Percentiles rank a stretch among this genome's conserved stretches.
Evolutionary conservation across 1,284 basidiomycete genomes (phyloP).

Genomic region (Ustilago xerochloae): DNA sequence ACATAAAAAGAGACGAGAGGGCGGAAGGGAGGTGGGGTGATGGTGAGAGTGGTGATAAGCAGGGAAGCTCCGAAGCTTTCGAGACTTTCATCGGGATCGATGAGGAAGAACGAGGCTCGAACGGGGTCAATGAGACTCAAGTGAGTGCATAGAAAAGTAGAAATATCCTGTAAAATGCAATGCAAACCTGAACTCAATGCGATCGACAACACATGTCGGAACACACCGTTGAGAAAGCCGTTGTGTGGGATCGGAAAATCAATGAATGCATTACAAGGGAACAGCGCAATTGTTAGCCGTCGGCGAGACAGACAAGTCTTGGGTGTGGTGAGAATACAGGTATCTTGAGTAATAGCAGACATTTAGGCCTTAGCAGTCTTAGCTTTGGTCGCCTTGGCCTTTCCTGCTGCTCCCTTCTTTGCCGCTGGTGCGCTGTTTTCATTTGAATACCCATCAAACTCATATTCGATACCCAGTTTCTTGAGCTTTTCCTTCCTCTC

Average conservation of each 20-base stretch:
- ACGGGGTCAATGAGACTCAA: no score
- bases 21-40: conserved; percentile 49
- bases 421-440: conserved; percentile 1
- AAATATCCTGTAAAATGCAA: neutral
- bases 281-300: neutral
- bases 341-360: neutral
- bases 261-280: conserved; percentile 8
- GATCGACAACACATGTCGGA: no score
- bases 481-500: conserved; percentile 82
- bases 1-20: conserved; percentile 7
- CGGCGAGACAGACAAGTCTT: neutral
- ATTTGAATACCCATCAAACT: conserved; percentile 75
- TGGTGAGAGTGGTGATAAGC: conserved; percentile 47
- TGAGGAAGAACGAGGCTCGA: neutral
- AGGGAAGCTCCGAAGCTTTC: conserved; percentile 40
- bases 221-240: no score
- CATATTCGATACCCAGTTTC: conserved; percentile 87
- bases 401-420: conserved; percentile 8
- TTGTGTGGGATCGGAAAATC: neutral
- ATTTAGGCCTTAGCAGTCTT: conserved; percentile 24
- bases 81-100: conserved; percentile 36
- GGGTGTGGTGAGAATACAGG: neutral
- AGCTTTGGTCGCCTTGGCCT: conserved; percentile 1
- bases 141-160: conserved; percentile 1
- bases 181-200: no score